phyloP scores from a whole-genome alignment of 192 early-diverging fungal genomes.

The Coemansia sp. region DNA sequence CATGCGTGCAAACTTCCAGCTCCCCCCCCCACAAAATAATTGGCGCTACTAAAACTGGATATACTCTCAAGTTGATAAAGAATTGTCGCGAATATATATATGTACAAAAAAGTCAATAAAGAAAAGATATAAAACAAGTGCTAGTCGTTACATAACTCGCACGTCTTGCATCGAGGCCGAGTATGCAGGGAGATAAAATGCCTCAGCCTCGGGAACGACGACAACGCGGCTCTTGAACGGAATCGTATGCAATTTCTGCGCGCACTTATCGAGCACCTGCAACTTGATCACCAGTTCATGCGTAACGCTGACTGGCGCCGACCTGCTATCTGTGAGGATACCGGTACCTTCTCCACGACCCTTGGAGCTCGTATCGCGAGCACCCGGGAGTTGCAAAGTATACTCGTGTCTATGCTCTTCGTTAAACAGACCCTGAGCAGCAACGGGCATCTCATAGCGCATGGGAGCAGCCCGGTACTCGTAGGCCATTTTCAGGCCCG shows the following conservation, averaged over 20 bases:
- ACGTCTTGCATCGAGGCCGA: conserved; percentile 26
- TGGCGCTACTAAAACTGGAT: neutral
- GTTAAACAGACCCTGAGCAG: conserved; percentile 31
- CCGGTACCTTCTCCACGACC: neutral
- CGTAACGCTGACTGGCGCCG: conserved; percentile 34
- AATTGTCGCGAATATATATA: neutral
- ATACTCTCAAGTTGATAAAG: neutral
- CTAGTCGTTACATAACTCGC: conserved; percentile 26
- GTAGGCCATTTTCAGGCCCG: conserved; percentile 4
- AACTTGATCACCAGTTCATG: conserved; percentile 29
- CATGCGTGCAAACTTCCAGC: neutral
- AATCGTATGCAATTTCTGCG: conserved; percentile 30
- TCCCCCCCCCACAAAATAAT: neutral
- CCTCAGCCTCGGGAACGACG: conserved; percentile 38
- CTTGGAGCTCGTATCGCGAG: conserved; percentile 5
- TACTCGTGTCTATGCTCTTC: conserved; percentile 19
- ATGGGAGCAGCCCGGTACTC: neutral
- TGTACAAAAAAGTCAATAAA: too few relatives aligned
- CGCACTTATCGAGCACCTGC: conserved; percentile 22
- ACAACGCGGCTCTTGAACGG: conserved; percentile 36
- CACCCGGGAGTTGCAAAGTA: conserved; percentile 21
- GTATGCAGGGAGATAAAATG: conserved; percentile 41
- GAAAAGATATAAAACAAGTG: neutral
- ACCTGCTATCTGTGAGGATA: conserved; percentile 43
- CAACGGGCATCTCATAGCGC: neutral